Evolutionary conservation across 768 basidiomycete genomes (phyloP).

Genomic region (Kwoniella heveanensis): DNA sequence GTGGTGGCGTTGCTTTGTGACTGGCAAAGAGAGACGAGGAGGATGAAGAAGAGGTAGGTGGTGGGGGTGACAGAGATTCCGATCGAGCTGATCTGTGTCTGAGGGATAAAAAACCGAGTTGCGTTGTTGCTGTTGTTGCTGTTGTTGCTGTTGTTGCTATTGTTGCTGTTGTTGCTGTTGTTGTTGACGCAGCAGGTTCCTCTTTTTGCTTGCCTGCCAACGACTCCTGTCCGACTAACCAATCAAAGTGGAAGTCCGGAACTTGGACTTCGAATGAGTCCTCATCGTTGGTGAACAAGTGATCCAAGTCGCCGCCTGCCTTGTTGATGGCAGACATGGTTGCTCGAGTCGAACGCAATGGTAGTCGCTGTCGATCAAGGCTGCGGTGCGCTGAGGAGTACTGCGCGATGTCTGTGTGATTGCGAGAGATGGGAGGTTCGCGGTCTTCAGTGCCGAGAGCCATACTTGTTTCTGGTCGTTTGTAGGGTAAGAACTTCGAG

Average conservation of each 20-base stretch:
- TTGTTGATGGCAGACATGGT: not conserved
- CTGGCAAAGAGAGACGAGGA: not conserved
- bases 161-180: too few relatives aligned
- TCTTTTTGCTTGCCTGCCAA: not conserved
- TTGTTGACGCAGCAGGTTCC: not conserved
- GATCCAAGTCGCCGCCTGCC: not conserved
- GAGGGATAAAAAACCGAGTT: not conserved
- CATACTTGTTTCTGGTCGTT: not conserved
- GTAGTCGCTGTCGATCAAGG: not conserved
- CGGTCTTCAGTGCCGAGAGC: not conserved
- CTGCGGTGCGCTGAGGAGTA: not conserved
- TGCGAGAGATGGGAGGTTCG: not conserved
- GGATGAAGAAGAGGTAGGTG: constrained; percentile 1
- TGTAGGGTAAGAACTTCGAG: too few relatives aligned
- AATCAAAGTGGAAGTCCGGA: constrained; percentile 50
- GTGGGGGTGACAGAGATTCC: constrained; percentile 16
- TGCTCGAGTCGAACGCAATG: not conserved
- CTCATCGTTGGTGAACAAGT: constrained; percentile 23
- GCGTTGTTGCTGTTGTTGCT: too few relatives aligned
- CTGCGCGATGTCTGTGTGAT: not conserved
- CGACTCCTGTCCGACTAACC: constrained; percentile 31
- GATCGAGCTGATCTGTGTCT: not conserved
- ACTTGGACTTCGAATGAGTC: constrained; percentile 38
- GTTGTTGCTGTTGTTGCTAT: too few relatives aligned
- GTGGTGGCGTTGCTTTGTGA: constrained; percentile 15